Conservation (phyloP, 495 filamentous ascomycete species). For the Aspergillus mulundensis region DNA sequence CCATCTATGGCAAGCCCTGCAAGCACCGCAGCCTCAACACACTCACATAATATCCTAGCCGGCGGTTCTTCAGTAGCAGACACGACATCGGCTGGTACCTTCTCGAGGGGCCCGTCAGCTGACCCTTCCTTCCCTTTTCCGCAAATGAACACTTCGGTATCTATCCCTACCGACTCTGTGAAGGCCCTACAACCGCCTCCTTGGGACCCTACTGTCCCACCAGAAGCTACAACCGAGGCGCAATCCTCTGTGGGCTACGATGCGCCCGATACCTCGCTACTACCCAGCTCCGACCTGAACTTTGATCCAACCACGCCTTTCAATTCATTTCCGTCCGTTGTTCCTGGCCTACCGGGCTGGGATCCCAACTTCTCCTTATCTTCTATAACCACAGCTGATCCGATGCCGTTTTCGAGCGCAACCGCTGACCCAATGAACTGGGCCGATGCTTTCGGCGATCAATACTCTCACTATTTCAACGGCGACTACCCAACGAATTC, state of each 20-base stretch:
- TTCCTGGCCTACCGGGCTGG: conserved; percentile 47
- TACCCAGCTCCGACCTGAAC: conserved; percentile 26
- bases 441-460: conserved; percentile 40
- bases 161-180: conserved; percentile 13
- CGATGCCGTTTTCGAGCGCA: conserved; percentile 38
- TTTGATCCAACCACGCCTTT: conserved; percentile 43
- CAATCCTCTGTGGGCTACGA: conserved; percentile 23
- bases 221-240: conserved; percentile 14
- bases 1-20: conserved; percentile 49
- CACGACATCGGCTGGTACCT: conserved; percentile 28
- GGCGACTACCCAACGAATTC: conserved; percentile 40
- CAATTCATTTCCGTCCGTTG: conserved; percentile 42
- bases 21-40: conserved; percentile 37
- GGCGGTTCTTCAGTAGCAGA: conserved; percentile 30
- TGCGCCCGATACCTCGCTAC: conserved; percentile 18
- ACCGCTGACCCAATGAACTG: conserved; percentile 38
- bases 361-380: conserved; percentile 42
- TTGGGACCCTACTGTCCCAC: conserved; percentile 18
- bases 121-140: conserved; percentile 29
- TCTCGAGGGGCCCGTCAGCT: conserved; percentile 37
- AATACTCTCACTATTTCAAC: conserved; percentile 49
- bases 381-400: conserved; percentile 39
- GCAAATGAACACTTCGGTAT: conserved; percentile 25
- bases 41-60: conserved; percentile 30
- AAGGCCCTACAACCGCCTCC: conserved; percentile 21